These are phyloP conservation scores for Saitoella complicata DNA, from an alignment of 805 yeast species.

Conservation along the genomic window DNA sequence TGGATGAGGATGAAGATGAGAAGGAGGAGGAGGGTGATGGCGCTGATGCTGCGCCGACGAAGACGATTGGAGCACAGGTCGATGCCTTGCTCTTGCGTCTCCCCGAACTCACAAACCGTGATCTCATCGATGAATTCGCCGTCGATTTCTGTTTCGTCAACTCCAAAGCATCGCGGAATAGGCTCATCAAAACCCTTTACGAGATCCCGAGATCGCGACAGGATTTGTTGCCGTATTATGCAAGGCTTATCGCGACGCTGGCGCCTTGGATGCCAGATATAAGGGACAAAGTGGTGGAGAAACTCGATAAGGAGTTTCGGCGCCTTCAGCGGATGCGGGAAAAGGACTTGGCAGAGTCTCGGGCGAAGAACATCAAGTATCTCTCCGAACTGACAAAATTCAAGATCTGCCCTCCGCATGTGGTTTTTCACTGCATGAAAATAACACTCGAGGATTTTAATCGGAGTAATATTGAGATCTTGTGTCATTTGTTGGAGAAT, in stretches of 20 bases:
- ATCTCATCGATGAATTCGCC: slow-evolving; percentile 19
- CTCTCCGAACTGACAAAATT: slow-evolving; percentile 67
- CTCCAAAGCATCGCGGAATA: slow-evolving; percentile 55
- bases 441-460: slow-evolving; percentile 36
- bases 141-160: slow-evolving; percentile 27
- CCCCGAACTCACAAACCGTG: slow-evolving; percentile 10
- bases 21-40: slow-evolving; percentile 32
- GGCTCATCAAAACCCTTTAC: slow-evolving; percentile 39
- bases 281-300: slow-evolving; percentile 34
- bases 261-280: slow-evolving; percentile 33
- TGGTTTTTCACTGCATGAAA: slow-evolving; percentile 58
- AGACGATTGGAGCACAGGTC: slow-evolving; percentile 13
- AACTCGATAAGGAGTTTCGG: slow-evolving; percentile 29
- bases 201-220: slow-evolving; percentile 28
- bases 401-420: slow-evolving; percentile 50
- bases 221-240: slow-evolving; percentile 28
- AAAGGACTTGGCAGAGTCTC: slow-evolving; percentile 4
- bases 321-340: slow-evolving; percentile 13
- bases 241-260: slow-evolving; percentile 55
- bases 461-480: slow-evolving; percentile 47
- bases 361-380: slow-evolving; percentile 31
- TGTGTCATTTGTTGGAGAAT: slow-evolving; percentile 55
- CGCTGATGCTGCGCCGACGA: slow-evolving; percentile 17
- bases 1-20: slow-evolving; percentile 30
- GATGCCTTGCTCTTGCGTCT: slow-evolving; percentile 10